Evolutionary conservation across 441 rosid species (phyloP), one percentile per base, ranked within the genome.

Genomic region (Eruca vesicaria): DNA sequence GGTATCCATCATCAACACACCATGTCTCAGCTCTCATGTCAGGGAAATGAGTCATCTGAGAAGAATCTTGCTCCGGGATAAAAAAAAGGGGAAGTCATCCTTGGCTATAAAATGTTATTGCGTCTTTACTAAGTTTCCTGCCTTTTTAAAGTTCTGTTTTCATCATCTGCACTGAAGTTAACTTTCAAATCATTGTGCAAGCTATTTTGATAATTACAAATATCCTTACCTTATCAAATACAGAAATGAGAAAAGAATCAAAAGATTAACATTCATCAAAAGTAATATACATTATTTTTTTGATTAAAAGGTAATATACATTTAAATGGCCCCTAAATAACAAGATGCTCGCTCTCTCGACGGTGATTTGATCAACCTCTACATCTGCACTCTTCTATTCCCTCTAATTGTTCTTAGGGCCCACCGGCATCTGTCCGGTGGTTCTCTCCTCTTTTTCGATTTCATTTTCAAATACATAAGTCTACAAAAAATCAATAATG

Each of bases 31-130:
- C 64, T 64, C 82, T 83, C 77, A 55, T 70, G 80, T 60, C 56
- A 58, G 50, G 29, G 61, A 71, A 50, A 14, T 48, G 55, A 71
- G 79, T 82, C 19, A 57, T 32, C 69, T 28, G 63, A 64, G 41
- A 63, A n/a, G 35, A 53, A 23, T 15, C 53, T 45, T 15, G 53
- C 20, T 45, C 19, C 20, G 8, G 53, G 7, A 15, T n/a, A n/a
- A n/a, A n/a, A 15, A 21, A 48, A 48, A 48, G 55, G 89, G 89
- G 84, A 88, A 84, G 90, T 88, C 95, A 86, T 88, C 92, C 90
- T 89, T 89, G 92, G 92, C 92, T 87, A 77, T 9, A 19, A 52
- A 16, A 16, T 74, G 41, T 76, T 75, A 59, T 43, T 70, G 69
- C 45, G 61, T 59, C 59, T 32, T 63, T 33, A 63, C 68, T 21